Evolutionary conservation across 352 stramenopile genomes (phyloP).

Genomic region (Pythium rishiriense): DNA sequence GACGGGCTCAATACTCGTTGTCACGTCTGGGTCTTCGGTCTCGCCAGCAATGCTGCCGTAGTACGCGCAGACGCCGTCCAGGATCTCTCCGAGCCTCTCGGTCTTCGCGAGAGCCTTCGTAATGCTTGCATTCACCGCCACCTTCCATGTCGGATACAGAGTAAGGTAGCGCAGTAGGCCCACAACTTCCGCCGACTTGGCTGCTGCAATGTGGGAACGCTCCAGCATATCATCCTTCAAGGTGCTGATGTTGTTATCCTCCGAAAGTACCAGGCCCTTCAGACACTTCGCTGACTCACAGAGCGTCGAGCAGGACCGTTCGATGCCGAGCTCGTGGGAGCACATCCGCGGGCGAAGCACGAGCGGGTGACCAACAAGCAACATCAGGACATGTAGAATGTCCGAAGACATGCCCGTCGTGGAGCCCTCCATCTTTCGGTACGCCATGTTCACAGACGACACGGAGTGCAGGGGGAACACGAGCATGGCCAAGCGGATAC

Average conservation of each 20-base stretch:
- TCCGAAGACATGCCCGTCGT: slow-evolving; percentile 29
- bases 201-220: slow-evolving; percentile 49
- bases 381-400: slow-evolving; percentile 43
- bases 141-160: slow-evolving; percentile 75
- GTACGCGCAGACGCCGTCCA: slow-evolving; percentile 69
- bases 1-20: slow-evolving; percentile 12
- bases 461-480: slow-evolving; percentile 81
- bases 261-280: slow-evolving; percentile 43
- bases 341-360: slow-evolving; percentile 71
- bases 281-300: slow-evolving; percentile 69
- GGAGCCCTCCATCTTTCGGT: slow-evolving; percentile 10
- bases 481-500: slow-evolving; percentile 83
- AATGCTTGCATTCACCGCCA: slow-evolving; percentile 71
- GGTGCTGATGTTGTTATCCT: slow-evolving; percentile 25
- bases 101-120: slow-evolving; percentile 52
- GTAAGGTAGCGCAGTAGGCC: slow-evolving; percentile 73
- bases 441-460: slow-evolving; percentile 53
- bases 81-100: slow-evolving; percentile 46
- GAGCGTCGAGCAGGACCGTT: slow-evolving; percentile 60
- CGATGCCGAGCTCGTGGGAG: slow-evolving; percentile 77
- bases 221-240: slow-evolving; percentile 44
- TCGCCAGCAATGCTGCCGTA: slow-evolving; percentile 49
- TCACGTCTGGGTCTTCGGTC: slow-evolving; percentile 23
- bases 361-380: slow-evolving; percentile 61
- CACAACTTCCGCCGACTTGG: slow-evolving; percentile 66